These are phyloP conservation scores for Colletotrichum destructivum DNA, from an alignment of 2,329 filamentous ascomycete species.

Conservation along the genomic window DNA sequence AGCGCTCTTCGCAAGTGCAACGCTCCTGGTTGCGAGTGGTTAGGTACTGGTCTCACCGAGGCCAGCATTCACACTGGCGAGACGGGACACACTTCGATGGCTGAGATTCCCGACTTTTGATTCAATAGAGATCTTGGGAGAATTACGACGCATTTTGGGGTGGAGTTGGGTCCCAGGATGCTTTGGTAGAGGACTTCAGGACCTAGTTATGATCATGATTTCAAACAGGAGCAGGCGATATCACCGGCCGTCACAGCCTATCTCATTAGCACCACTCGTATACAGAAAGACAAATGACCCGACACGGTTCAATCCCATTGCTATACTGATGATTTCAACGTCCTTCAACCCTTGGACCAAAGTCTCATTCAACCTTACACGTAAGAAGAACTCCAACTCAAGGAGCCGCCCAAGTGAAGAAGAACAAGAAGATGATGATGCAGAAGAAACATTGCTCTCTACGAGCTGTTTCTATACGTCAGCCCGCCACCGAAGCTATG, in stretches of 20 bases:
- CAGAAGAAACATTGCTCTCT: neutral
- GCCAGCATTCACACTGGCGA: constrained; percentile 71
- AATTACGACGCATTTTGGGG: neutral
- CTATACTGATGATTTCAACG: neutral
- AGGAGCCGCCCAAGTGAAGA: too few species aligned
- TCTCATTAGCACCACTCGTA: neutral
- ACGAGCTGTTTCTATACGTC: constrained; percentile 58
- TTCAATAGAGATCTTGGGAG: neutral
- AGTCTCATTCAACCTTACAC: neutral
- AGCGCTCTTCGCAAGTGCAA: constrained; percentile 85
- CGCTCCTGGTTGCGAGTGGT: constrained; percentile 70
- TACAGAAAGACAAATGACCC: neutral
- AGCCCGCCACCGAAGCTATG: constrained; percentile 66
- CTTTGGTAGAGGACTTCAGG: neutral
- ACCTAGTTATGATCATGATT: neutral
- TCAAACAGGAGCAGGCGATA: neutral
- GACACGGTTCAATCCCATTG: neutral
- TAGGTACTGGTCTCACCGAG: constrained; percentile 75
- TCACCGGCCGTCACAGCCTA: neutral
- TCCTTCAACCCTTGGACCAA: neutral
- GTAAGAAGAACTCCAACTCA: too few species aligned
- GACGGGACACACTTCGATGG: constrained; percentile 69
- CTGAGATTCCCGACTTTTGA: constrained; percentile 55
- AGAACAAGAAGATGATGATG: too few species aligned
- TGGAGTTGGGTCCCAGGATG: neutral